Percentiles rank a stretch among this genome's conserved stretches.
phyloP scores from a whole-genome alignment of 1,139 yeast species.

The Saccharomyces pastorianus region DNA sequence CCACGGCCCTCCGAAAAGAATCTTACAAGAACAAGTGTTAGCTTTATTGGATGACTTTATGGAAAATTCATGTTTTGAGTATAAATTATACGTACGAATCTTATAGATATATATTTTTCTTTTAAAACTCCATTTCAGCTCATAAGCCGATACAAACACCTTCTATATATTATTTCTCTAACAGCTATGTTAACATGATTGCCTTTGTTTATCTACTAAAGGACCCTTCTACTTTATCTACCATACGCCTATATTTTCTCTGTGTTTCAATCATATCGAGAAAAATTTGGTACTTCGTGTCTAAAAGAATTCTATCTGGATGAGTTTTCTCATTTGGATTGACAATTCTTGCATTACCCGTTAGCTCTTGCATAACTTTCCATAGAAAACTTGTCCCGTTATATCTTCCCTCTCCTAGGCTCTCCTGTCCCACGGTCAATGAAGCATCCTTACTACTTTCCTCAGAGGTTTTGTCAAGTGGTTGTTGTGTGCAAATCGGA shows the following conservation, averaged over 20 bases:
- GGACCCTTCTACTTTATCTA: conserved; percentile 38
- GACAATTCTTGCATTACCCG: conserved; percentile 76
- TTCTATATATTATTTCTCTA: not conserved
- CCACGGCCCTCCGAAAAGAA: conserved; percentile 2
- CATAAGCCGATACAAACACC: not conserved
- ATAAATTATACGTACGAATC: not conserved
- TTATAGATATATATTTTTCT: not conserved
- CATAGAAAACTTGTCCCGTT: conserved; percentile 39
- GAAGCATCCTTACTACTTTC: not conserved
- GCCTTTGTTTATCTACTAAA: not conserved
- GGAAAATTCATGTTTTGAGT: not conserved
- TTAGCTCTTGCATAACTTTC: conserved; percentile 77
- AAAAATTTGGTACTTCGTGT: conserved; percentile 75
- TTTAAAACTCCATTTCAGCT: not conserved
- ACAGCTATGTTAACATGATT: not conserved
- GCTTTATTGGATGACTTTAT: not conserved
- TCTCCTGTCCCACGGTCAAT: not conserved
- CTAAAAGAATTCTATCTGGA: conserved; percentile 62
- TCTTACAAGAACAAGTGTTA: conserved; percentile 4
- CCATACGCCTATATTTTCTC: conserved; percentile 61
- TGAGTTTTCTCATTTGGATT: conserved; percentile 50
- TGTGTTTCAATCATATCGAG: conserved; percentile 81
- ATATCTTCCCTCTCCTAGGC: conserved; percentile 38
- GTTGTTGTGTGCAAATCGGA: not conserved
- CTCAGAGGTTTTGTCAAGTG: not conserved